phyloP scores from a whole-genome alignment of 148 eudicot genomes.

The Fagopyrum homotropicum region DNA sequence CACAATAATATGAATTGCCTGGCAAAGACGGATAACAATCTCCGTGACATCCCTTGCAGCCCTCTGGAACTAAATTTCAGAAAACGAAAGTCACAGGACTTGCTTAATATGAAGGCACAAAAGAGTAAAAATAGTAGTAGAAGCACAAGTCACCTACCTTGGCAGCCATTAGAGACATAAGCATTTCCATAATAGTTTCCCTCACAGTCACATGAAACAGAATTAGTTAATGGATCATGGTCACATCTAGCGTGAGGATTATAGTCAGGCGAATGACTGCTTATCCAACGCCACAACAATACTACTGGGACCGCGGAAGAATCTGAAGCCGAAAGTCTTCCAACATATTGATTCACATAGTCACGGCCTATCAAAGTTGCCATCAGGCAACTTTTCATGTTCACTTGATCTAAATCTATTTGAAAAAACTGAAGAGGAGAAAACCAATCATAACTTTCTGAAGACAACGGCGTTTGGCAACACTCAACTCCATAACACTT shows the following conservation, averaged over 20 bases:
- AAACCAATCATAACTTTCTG: not conserved
- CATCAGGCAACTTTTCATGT: not conserved
- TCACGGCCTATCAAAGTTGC: not conserved
- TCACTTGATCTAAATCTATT: not conserved
- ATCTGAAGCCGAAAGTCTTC: not conserved
- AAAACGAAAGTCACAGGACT: no score
- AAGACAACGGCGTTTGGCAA: slow-evolving; percentile 23
- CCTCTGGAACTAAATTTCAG: not conserved
- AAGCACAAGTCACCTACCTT: slow-evolving; percentile 13
- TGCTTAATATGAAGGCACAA: not conserved
- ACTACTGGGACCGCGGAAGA: not conserved
- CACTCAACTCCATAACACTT: slow-evolving; percentile 34
- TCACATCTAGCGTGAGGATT: not conserved
- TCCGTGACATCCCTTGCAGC: not conserved
- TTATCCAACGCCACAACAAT: not conserved
- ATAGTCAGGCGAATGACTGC: not conserved
- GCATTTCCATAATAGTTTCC: slow-evolving; percentile 16
- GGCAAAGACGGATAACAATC: not conserved
- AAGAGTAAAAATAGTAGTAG: not conserved
- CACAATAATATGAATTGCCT: not conserved
- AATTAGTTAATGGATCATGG: not conserved
- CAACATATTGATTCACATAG: not conserved
- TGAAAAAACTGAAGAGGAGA: not conserved
- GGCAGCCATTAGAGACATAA: slow-evolving; percentile 22
- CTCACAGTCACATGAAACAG: not conserved